Evolutionary conservation across 106 monocot species (phyloP), one percentile per base, ranked within the genome.

Genomic region (Hemerocallis citrina): DNA sequence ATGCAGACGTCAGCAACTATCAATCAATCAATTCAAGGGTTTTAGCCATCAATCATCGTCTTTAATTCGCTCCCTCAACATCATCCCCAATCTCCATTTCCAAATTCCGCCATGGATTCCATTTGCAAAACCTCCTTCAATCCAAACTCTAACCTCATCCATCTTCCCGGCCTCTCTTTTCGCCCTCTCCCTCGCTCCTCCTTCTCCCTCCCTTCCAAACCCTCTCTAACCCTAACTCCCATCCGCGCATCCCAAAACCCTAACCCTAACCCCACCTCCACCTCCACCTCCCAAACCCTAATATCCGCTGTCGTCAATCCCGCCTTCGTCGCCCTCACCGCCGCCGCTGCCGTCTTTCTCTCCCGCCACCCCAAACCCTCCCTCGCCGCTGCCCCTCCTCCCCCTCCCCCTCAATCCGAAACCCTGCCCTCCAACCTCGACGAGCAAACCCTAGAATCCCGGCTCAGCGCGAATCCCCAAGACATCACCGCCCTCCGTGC

Each of bases 401-500:
- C 64, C 25, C 45, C 77, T 6, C 64, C 48, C 24, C 49, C 69
- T 24, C 37, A 54, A 13, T 23, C 56, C 44, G 70, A 80, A 32
- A 55, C 50, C 49, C 62, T 73, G 13, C 12, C 67, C 69, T 70
- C 66, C 1, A 69, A 61, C 6, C 51, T 57, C 21, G 68, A 64
- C 59, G 80, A 80, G 66, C 14, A 57, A 39, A 32, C 52, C 61
- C 77, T 89, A 23, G 74, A 84, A 19, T 64, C 75, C 25, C 43
- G 21, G 57, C 71, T 88, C n/a, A 54, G 28, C 12, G 32, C 77
- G 5, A 13, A 61, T 36, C 74, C 81, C 0, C 56, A 66, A 8
- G 80, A 89, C 33, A 33, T 52, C 27, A 23, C 32, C 25, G 55
- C 84, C 19, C 87, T 93, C 55, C 77, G 84, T 15, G 54, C 75